Base-by-base conservation (phyloP, 805 yeast species). In the Barnettozyma sucrosica region DNA sequence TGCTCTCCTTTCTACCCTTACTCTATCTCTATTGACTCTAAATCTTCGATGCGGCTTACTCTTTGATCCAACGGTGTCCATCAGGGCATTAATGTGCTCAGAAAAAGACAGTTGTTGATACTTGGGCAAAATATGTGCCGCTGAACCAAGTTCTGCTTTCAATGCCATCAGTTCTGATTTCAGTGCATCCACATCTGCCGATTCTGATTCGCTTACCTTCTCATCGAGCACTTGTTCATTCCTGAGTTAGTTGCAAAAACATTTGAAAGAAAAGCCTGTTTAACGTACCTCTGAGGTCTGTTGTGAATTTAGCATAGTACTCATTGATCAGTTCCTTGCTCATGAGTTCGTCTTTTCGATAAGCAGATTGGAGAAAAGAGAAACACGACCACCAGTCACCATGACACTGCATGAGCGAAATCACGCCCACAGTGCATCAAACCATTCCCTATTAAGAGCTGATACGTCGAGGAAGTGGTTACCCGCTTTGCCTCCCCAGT, bases 61-160 rank as follows among this genome's bases (percentile, higher is more conserved):
- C 34, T 13, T 39, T 7, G 42, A 16, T 3, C 43, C 47, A 10
- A 44, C 42, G 13, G 42, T 14, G 7, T 46, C 49, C 14, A 52
- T 33, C 13, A 52, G 32, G 3, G 43, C 7, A 9, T 46, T 42
- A 3, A 56, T 36, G 26, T 52, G 50, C 9, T 51, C 54, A 5
- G 58, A 52, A 38, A 58, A 59, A 0, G 55, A 43, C 5, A 51
- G 49, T 30, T 52, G 56, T 26, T 57, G 59, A 39, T 59, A 56
- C 4, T 41, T 37, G 3, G 63, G 61, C 3, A 59, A 45, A 4
- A 51, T 14, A 36, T 59, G 62, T 0, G 54, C 41, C 2, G 55
- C 43, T 13, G 45, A 30, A 23, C 52, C 57, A 3, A 59, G 42
- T 11, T 51, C 42, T 4, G 36, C 37, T 38, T 52, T 52, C 7